Evolutionary conservation across 768 basidiomycete species (phyloP), one percentile per base, ranked within the genome.

Genomic region (Saitozyma podzolica): DNA sequence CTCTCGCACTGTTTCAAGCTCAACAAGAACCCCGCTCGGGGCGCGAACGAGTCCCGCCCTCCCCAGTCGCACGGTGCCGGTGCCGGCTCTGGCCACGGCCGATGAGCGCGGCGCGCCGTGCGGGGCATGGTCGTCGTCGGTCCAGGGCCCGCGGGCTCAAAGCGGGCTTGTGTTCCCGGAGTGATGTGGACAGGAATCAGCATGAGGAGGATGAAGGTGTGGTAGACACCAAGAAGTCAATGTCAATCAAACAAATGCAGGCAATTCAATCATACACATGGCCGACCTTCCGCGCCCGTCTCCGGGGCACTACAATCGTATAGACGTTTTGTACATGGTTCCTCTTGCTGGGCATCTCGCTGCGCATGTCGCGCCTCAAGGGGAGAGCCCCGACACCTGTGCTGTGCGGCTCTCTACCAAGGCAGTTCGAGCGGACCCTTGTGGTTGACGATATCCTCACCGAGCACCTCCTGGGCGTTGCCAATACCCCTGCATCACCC

Each of bases 401-500:
- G 29, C 29, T 29, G 29, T 29, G 29, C 29, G 29, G 29, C 29
- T 29, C 29, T 7, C 54, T 51, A 67, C 66, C 66, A 67, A n/a
- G 66, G 66, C 11, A 67, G 56, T 43, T 67, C 66, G n/a, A 67
- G 59, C 2, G 62, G 66, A 1, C 47, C 56, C 11, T 50, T 54
- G 29, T 67, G 61, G 11, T 59, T 37, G 40, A 52, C 53, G 8
- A 53, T 58, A 40, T 47, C 3, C 54, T 61, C 48, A n/a, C 62
- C 66, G 55, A 68, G 56, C n/a, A 68, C 59, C 19, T 60, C 66
- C 39, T 68, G 29, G 54, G 64, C 66, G 63, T 61, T 64, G 2
- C 64, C 68, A 9, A 84, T 83, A 49, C 83, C 84, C 54, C 82
- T 83, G 11, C 29, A 29, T 29, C 29, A 29, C 29, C 2, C 5